Conservation (phyloP, 208 protist species). For the Wallacemonas collosoma region DNA sequence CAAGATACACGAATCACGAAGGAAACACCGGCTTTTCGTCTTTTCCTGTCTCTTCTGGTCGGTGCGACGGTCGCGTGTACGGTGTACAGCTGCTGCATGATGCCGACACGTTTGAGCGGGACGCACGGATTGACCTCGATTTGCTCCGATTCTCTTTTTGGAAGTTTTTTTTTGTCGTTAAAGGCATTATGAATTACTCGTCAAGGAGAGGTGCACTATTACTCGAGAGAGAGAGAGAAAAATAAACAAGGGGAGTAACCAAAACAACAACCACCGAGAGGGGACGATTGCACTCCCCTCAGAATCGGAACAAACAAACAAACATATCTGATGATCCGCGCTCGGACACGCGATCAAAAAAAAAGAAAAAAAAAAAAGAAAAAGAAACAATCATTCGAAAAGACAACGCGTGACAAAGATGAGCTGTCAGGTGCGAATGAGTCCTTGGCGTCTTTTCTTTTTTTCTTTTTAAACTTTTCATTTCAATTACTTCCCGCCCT, state of each 20-base stretch:
- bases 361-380: neutral
- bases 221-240: constrained; percentile 12
- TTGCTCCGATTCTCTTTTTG: neutral
- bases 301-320: neutral
- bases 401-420: no score
- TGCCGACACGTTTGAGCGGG: no score
- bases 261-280: constrained; percentile 11
- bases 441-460: constrained; percentile 17
- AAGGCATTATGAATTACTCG: neutral
- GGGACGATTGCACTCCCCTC: no score
- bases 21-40: no score
- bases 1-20: no score
- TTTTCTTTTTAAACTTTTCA: constrained; percentile 16
- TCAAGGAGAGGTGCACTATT: neutral
- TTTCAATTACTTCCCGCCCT: neutral
- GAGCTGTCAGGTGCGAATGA: neutral
- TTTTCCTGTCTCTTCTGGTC: no score
- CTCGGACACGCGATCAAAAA: neutral
- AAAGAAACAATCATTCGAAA: neutral
- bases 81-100: no score
- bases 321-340: neutral
- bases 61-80: no score
- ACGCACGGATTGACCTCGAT: no score
- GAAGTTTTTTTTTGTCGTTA: neutral
- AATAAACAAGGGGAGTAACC: neutral